Evolutionary conservation across 306 rosid species (phyloP).

Genomic region (Glycine tomentella): DNA sequence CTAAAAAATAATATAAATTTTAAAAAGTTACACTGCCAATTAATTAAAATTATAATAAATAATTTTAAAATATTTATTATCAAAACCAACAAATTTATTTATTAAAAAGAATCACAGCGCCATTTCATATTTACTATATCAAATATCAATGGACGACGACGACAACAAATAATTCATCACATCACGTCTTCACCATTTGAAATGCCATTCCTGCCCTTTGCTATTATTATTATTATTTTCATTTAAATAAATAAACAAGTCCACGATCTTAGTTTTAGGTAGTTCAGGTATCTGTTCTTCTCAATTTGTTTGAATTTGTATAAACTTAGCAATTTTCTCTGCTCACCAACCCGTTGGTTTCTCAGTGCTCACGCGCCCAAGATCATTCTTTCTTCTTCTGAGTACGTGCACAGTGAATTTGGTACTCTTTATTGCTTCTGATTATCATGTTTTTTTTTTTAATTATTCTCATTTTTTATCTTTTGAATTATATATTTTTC

Average conservation of each 20-base stretch:
- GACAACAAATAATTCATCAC: not conserved
- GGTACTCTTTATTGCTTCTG: slow-evolving; percentile 13
- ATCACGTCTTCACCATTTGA: not conserved
- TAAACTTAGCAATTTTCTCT: not conserved
- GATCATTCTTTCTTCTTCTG: not conserved
- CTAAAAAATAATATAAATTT: no score
- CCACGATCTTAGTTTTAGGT: not conserved
- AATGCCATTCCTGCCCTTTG: not conserved
- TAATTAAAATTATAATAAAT: not conserved
- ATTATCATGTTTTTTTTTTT: not conserved
- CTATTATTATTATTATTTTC: not conserved
- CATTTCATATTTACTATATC: no score
- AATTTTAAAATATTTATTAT: not conserved
- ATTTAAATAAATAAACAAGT: not conserved
- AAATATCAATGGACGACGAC: not conserved
- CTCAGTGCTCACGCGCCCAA: not conserved
- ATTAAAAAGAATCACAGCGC: no score
- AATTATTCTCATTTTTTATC: not conserved
- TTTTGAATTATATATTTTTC: not conserved
- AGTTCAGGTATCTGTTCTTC: not conserved
- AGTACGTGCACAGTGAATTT: slow-evolving; percentile 4
- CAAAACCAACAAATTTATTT: not conserved
- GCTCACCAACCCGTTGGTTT: not conserved
- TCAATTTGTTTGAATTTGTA: slow-evolving; percentile 1
- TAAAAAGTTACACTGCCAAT: no score